Evolutionary conservation across 495 filamentous ascomycete species (phyloP).

Genomic region (Clavariopsis aquatica): DNA sequence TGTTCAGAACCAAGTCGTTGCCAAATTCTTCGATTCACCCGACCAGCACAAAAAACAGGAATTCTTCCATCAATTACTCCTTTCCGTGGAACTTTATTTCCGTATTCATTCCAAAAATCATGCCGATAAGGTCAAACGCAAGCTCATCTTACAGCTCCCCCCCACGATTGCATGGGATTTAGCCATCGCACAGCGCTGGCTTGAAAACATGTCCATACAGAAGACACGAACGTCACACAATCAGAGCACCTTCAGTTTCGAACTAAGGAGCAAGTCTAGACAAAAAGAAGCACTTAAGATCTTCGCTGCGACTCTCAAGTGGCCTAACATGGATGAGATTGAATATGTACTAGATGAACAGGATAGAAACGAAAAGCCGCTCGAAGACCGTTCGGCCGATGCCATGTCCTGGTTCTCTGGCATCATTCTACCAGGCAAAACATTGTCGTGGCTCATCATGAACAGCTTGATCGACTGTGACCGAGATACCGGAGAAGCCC

Average conservation of each 20-base stretch:
- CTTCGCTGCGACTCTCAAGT: conserved; percentile 70
- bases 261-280: conserved; percentile 60
- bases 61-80: conserved; percentile 73
- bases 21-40: conserved; percentile 61
- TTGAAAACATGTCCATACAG: conserved; percentile 64
- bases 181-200: conserved; percentile 67
- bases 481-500: conserved; percentile 57
- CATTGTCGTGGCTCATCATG: conserved; percentile 71
- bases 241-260: conserved; percentile 52
- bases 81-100: conserved; percentile 67
- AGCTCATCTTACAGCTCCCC: conserved; percentile 59
- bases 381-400: conserved; percentile 63
- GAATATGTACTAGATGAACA: conserved; percentile 58
- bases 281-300: conserved; percentile 65
- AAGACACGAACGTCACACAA: conserved; percentile 49
- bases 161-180: conserved; percentile 69
- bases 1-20: conserved; percentile 68
- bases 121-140: conserved; percentile 55
- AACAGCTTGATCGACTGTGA: conserved; percentile 72
- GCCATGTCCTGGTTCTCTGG: conserved; percentile 74
- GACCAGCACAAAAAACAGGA: conserved; percentile 51
- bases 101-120: conserved; percentile 60
- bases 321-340: conserved; percentile 68
- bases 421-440: conserved; percentile 66
- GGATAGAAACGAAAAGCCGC: conserved; percentile 52